Evolutionary conservation across 371 early-diverging fungal species (phyloP).

Genomic region (Coemansia sp.): DNA sequence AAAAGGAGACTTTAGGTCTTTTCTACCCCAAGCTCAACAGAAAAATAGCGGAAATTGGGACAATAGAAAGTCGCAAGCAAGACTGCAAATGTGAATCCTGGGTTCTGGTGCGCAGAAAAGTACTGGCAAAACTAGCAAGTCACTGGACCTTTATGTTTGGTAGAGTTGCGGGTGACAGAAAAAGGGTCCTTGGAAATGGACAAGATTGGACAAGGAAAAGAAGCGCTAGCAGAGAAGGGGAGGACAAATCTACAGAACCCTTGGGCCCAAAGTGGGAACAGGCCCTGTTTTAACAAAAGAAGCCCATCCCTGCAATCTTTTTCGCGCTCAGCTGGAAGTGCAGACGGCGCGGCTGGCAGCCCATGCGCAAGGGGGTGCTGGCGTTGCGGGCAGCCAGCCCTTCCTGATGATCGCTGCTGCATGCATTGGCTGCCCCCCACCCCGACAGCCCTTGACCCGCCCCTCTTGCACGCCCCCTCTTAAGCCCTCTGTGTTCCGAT

Average conservation of each 20-base stretch:
- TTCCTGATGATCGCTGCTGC: conserved; percentile 3
- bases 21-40: neutral
- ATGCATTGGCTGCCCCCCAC: neutral
- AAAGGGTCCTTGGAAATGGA: neutral
- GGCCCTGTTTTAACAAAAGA: neutral
- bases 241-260: neutral
- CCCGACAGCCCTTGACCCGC: neutral
- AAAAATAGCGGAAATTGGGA: neutral
- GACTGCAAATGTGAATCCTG: neutral
- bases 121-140: neutral
- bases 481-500: neutral
- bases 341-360: neutral
- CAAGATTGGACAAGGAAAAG: neutral
- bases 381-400: neutral
- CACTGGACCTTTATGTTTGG: neutral
- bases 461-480: neutral
- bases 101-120: neutral
- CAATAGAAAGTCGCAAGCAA: neutral
- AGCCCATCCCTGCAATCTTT: neutral
- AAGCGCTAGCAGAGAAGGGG: neutral
- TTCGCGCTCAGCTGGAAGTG: no score
- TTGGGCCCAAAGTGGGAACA: neutral
- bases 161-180: neutral
- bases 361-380: neutral
- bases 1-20: neutral